Evolutionary conservation across 805 yeast species (phyloP).

Genomic region (Candida suzukii): DNA sequence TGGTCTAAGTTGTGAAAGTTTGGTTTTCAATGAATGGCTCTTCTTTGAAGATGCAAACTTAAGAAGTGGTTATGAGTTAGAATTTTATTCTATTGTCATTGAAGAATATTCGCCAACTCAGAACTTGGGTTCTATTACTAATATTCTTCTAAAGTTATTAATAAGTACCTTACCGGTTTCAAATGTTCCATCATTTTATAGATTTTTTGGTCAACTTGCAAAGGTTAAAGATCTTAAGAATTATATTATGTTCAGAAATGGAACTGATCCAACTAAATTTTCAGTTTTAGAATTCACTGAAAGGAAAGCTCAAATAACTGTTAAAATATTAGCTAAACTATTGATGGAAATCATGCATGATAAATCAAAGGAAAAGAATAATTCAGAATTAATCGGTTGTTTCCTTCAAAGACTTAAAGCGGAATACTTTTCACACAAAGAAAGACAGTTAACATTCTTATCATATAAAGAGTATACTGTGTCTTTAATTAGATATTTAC

Average conservation of each 20-base stretch:
- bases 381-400: slow-evolving; percentile 1
- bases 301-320: slow-evolving; percentile 11
- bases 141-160: slow-evolving; percentile 8
- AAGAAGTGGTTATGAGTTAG: slow-evolving; percentile 13
- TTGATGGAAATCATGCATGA: slow-evolving; percentile 3
- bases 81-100: slow-evolving; percentile 15
- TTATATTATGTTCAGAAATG: slow-evolving; percentile 14
- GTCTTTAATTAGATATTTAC: slow-evolving; percentile 17
- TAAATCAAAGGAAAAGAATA: background rate
- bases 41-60: slow-evolving; percentile 17
- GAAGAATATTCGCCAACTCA: slow-evolving; percentile 8
- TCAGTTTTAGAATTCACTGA: slow-evolving; percentile 10
- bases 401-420: slow-evolving; percentile 10
- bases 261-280: slow-evolving; percentile 11
- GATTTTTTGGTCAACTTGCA: slow-evolving; percentile 9
- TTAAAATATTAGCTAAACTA: slow-evolving; percentile 14
- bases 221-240: slow-evolving; percentile 4
- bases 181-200: slow-evolving; percentile 7
- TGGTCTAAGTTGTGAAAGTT: slow-evolving; percentile 11
- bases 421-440: slow-evolving; percentile 12
- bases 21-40: slow-evolving; percentile 22
- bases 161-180: slow-evolving; percentile 11
- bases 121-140: slow-evolving; percentile 3
- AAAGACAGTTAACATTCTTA: background rate
- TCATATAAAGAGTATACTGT: slow-evolving; percentile 10